A percentile compares a stretch with the other conserved stretches of the same genome.
phyloP scores from a whole-genome alignment of 2,329 filamentous ascomycete genomes.

The Gnomoniopsis sp. region DNA sequence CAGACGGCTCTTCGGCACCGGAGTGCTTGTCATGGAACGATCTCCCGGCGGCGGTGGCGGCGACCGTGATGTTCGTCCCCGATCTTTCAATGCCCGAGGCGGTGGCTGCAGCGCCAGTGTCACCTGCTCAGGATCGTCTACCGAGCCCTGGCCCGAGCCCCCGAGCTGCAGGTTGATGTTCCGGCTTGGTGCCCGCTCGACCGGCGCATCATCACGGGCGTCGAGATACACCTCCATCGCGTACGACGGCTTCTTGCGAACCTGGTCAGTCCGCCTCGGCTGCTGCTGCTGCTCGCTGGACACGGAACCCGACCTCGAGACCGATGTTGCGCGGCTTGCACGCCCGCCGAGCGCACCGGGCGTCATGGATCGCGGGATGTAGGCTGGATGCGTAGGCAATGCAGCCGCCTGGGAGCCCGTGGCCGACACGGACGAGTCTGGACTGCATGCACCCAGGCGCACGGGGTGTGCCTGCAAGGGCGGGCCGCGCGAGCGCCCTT shows the following conservation, averaged over 20 bases:
- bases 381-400: conserved; percentile 47
- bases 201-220: not conserved
- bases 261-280: not conserved
- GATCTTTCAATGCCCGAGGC: not conserved
- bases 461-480: conserved; percentile 10
- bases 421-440: not conserved
- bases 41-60: conserved; percentile 22
- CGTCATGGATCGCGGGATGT: conserved; percentile 34
- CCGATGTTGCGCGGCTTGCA: conserved; percentile 4
- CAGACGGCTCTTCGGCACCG: conserved; percentile 34
- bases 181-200: not conserved
- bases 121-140: not conserved
- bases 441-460: not conserved
- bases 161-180: not conserved
- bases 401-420: conserved; percentile 22
- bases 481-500: conserved; percentile 22
- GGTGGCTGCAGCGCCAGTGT: not conserved
- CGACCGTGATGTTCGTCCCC: conserved; percentile 16
- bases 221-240: conserved; percentile 1
- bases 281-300: not conserved
- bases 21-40: conserved; percentile 20
- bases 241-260: not conserved
- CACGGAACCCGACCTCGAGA: not conserved
- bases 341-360: conserved; percentile 18
- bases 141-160: not conserved